These are phyloP conservation scores for Amauroascus verrucosus DNA, from an alignment of 2,329 filamentous ascomycete genomes.

Conservation along the genomic window DNA sequence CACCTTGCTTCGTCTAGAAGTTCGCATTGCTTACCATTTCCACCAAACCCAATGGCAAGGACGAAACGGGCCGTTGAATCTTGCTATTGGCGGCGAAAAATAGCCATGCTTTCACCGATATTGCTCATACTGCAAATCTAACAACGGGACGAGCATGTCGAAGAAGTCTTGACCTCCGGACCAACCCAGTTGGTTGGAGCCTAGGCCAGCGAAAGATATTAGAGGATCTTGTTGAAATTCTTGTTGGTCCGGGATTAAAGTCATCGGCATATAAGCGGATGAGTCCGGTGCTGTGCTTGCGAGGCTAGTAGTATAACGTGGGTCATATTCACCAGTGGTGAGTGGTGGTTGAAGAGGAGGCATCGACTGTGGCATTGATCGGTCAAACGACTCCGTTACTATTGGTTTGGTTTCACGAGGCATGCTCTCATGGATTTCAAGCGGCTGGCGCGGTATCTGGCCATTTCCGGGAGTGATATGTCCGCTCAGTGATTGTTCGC, in stretches of 20 bases:
- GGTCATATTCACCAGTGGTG: constrained; percentile 6
- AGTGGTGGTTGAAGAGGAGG: constrained; percentile 1
- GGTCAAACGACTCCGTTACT: constrained; percentile 11
- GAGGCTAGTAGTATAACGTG: neutral
- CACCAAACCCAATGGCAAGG: neutral
- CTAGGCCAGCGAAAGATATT: constrained; percentile 18
- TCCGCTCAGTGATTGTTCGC: constrained; percentile 12
- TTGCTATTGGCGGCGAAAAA: neutral
- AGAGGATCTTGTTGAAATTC: constrained; percentile 17
- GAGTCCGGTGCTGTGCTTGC: constrained; percentile 10
- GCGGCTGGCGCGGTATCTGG: constrained; percentile 11
- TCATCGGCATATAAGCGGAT: constrained; percentile 12
- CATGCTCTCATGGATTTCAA: constrained; percentile 7
- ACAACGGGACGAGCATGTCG: constrained; percentile 18
- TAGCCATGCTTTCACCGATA: constrained; percentile 10
- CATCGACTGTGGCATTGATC: constrained; percentile 6
- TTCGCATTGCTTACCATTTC: neutral
- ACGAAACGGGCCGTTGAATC: neutral
- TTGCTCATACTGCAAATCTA: constrained; percentile 20
- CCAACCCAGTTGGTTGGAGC: constrained; percentile 19
- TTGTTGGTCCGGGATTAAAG: constrained; percentile 9
- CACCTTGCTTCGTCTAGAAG: neutral
- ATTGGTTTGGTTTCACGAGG: constrained; percentile 9
- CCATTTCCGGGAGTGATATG: constrained; percentile 15
- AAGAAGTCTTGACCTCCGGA: constrained; percentile 20